Evolutionary conservation across 768 basidiomycete species (phyloP), one percentile per base, ranked within the genome.

Genomic region (Podaxis sp.): DNA sequence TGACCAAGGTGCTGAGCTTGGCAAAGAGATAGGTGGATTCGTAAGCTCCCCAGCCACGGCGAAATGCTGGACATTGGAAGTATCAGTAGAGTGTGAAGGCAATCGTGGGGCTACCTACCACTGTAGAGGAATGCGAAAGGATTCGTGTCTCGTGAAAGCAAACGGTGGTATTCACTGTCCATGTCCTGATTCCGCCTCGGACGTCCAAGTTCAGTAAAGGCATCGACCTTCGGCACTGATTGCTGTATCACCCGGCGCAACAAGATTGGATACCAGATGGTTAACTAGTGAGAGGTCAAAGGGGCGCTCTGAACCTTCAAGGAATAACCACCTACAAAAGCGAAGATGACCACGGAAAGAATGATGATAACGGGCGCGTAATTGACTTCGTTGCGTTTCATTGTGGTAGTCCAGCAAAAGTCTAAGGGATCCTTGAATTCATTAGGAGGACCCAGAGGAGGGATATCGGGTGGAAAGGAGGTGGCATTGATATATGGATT

Each of bases 341-440:
- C 59, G 38, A 90, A 73, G 2, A 82, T 81, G 10, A 86, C 48
- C 0, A 77, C 65, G 0, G 89, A 81, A 25, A 88, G 66, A n/a
- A 85, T 77, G 4, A 92, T 72, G 18, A 90, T 69, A 3, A 82
- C 65, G 25, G 85, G 86, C 0, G 89, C 89, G 64, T 79, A 87
- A 68, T 91, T 92, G 61, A 90, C 73, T 68, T 86, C 77, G 62
- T 88, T 84, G 40, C 78, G 76, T 57, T 81, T 79, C 87, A 91
- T 88, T 0, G 89, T 91, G 0, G 90, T 91, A 3, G 87, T 90
- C 75, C 83, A 92, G 70, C 89, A 91, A 64, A 90, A 90, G 69
- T 90, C 87, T 53, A 87, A 66, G 2, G 88, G 80, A 62, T 83
- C 81, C 44, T 83, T 82, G 68, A 74, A 89, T 65, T 83, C 77